phyloP scores from a whole-genome alignment of 1,139 yeast genomes.

The Debaryomyces subglobosus region DNA sequence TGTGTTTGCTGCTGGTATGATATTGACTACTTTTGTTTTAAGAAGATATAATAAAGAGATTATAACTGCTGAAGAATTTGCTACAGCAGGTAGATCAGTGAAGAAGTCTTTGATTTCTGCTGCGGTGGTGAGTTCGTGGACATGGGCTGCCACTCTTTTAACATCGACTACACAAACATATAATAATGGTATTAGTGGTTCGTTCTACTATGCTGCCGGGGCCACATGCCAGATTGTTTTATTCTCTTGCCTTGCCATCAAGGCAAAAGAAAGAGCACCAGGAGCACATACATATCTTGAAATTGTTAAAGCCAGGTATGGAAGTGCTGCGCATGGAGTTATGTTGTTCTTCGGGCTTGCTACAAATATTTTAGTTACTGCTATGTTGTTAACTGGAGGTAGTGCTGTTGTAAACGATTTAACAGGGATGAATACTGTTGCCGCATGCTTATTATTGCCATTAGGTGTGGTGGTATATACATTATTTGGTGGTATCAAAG shows the following conservation, averaged over 20 bases:
- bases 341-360: constrained; percentile 79
- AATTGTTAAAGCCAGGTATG: constrained; percentile 55
- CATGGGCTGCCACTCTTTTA: constrained; percentile 88
- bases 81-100: constrained; percentile 86
- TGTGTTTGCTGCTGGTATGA: constrained; percentile 79
- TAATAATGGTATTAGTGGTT: constrained; percentile 69
- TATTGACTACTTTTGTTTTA: constrained; percentile 66
- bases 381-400: constrained; percentile 86
- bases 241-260: constrained; percentile 56
- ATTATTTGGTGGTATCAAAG: constrained; percentile 85
- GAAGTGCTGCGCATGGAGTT: constrained; percentile 62
- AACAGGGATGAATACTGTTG: constrained; percentile 83
- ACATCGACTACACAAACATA: constrained; percentile 80
- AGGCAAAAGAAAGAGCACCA: constrained; percentile 60
- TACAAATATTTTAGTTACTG: constrained; percentile 85
- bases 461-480: constrained; percentile 84
- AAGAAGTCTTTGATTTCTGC: constrained; percentile 60
- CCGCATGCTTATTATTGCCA: constrained; percentile 80
- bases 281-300: constrained; percentile 61
- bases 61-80: constrained; percentile 86
- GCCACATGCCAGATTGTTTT: constrained; percentile 57
- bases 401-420: constrained; percentile 75
- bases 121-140: constrained; percentile 91
- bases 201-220: constrained; percentile 56
- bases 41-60: constrained; percentile 78